These are phyloP conservation scores for Metschnikowia cerradonensis DNA, from an alignment of 805 yeast genomes.

Conservation along the genomic window DNA sequence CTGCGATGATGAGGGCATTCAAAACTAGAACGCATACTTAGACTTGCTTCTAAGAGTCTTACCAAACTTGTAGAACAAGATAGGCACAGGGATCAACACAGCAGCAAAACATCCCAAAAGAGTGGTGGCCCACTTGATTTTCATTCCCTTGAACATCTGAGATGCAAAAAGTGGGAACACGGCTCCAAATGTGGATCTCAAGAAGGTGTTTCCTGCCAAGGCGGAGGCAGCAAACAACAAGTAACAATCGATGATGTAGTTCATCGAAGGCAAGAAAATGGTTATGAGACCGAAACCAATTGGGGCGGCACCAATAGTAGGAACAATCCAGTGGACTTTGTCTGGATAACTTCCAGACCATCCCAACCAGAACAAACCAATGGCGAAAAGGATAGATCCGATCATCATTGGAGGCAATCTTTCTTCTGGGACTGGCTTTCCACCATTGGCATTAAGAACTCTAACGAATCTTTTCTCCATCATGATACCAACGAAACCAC, in stretches of 20 bases:
- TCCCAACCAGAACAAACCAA: conserved; percentile 20
- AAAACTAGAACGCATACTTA: conserved; percentile 31
- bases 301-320: conserved; percentile 57
- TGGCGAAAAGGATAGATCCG: conserved; percentile 14
- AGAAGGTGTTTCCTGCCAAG: conserved; percentile 48
- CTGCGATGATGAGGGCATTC: background rate
- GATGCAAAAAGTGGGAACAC: conserved; percentile 65
- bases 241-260: conserved; percentile 69
- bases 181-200: conserved; percentile 67
- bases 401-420: conserved; percentile 21
- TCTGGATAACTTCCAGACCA: conserved; percentile 19
- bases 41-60: conserved; percentile 50
- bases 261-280: conserved; percentile 65
- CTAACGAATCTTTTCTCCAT: conserved; percentile 52
- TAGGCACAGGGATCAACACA: conserved; percentile 62
- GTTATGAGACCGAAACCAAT: conserved; percentile 53
- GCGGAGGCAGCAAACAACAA: conserved; percentile 66
- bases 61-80: conserved; percentile 51
- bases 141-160: conserved; percentile 66
- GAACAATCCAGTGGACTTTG: conserved; percentile 37
- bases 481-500: conserved; percentile 50
- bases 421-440: conserved; percentile 21
- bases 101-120: conserved; percentile 59
- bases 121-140: conserved; percentile 76
- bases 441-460: conserved; percentile 29